phyloP scores from a whole-genome alignment of 1,139 yeast genomes.

The Pichia sp. region DNA sequence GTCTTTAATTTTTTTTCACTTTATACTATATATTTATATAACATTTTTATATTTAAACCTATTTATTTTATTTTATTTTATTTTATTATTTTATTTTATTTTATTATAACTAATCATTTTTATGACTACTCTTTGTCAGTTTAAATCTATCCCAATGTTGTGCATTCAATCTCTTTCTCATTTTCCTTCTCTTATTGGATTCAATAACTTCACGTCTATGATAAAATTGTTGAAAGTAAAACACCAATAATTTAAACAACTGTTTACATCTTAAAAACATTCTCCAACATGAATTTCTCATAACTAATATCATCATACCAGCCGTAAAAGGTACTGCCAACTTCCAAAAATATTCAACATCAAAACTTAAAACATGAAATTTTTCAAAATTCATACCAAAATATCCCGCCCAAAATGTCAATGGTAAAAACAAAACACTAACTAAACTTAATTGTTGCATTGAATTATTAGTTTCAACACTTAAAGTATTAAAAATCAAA shows the following conservation, averaged over 20 bases:
- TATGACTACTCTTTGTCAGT: neutral
- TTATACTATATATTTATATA: neutral
- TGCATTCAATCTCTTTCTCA: neutral
- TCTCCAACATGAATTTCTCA: slow-evolving; percentile 25
- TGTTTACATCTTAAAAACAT: slow-evolving; percentile 1
- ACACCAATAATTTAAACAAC: neutral
- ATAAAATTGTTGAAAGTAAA: neutral
- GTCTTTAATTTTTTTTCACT: neutral
- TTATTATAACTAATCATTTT: neutral
- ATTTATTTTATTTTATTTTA: too few species aligned
- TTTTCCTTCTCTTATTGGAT: neutral
- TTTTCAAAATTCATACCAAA: slow-evolving; percentile 51
- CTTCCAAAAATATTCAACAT: slow-evolving; percentile 44
- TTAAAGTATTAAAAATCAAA: slow-evolving; percentile 46
- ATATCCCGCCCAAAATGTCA: slow-evolving; percentile 51
- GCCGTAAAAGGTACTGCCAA: slow-evolving; percentile 45
- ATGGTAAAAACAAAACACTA: slow-evolving; percentile 47
- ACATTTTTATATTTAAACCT: neutral
- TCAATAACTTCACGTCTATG: neutral
- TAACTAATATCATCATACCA: slow-evolving; percentile 31
- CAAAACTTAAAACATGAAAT: slow-evolving; percentile 40
- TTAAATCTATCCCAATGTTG: neutral
- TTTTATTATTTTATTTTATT: too few species aligned
- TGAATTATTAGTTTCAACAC: slow-evolving; percentile 45
- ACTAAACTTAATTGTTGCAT: slow-evolving; percentile 45